phyloP scores from a whole-genome alignment of 2,329 filamentous ascomycete species.

The Penicillium sp. region DNA sequence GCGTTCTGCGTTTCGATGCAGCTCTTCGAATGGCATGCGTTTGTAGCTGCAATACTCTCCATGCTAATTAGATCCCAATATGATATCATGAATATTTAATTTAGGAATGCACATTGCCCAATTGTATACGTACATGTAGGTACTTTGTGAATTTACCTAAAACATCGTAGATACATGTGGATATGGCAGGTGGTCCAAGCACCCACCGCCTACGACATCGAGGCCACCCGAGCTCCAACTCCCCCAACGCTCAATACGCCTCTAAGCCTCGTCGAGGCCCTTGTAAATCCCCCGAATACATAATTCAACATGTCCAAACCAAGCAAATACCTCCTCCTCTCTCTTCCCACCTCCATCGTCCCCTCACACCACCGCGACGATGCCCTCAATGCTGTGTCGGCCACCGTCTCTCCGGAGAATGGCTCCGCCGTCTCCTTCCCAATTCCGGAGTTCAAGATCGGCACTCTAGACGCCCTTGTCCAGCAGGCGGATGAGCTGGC shows the following conservation, averaged over 20 bases:
- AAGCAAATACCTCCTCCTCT: slow-evolving; percentile 78
- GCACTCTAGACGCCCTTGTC: slow-evolving; percentile 89
- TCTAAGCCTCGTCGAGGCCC: slow-evolving; percentile 17
- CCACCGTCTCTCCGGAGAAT: slow-evolving; percentile 71
- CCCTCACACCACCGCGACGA: slow-evolving; percentile 77
- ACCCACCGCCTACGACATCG: slow-evolving; percentile 31
- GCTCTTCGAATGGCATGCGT: slow-evolving; percentile 7
- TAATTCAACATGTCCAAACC: slow-evolving; percentile 43
- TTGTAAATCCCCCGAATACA: neutral
- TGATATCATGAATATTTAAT: slow-evolving; percentile 1
- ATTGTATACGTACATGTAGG: neutral
- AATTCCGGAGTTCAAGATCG: slow-evolving; percentile 96
- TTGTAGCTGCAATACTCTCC: slow-evolving; percentile 1
- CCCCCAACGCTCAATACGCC: slow-evolving; percentile 8
- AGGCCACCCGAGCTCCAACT: slow-evolving; percentile 21
- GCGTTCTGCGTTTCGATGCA: slow-evolving; percentile 18
- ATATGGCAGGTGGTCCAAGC: slow-evolving; percentile 15
- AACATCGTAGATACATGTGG: neutral
- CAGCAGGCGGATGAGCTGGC: slow-evolving; percentile 93
- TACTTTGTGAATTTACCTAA: neutral
- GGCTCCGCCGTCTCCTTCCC: slow-evolving; percentile 73
- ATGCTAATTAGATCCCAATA: neutral
- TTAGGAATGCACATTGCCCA: neutral
- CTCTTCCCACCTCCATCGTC: slow-evolving; percentile 82
- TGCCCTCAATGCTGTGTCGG: slow-evolving; percentile 71